Conservation (phyloP, 495 filamentous ascomycete species). For the Diplogelasinospora grovesii region DNA sequence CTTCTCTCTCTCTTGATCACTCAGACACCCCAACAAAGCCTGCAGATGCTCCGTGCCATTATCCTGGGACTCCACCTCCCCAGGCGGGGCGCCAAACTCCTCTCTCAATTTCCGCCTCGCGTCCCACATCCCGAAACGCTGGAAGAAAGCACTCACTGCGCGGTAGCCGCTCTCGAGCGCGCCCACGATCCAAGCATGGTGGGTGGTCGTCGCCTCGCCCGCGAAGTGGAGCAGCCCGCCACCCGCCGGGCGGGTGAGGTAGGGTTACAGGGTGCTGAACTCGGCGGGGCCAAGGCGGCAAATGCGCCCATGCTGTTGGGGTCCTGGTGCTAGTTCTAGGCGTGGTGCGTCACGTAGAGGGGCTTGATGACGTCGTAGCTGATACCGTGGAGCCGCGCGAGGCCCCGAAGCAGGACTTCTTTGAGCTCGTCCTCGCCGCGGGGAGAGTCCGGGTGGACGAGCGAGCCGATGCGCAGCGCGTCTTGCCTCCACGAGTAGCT, state of each 20-base stretch:
- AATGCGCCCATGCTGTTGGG: slow-evolving; percentile 33
- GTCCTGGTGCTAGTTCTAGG: slow-evolving; percentile 22
- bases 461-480: slow-evolving; percentile 29
- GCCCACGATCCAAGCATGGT: slow-evolving; percentile 40
- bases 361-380: slow-evolving; percentile 5
- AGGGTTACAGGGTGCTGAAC: slow-evolving; percentile 27
- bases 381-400: slow-evolving; percentile 9
- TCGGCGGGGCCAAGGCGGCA: slow-evolving; percentile 37
- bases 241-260: slow-evolving; percentile 21
- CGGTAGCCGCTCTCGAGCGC: slow-evolving; percentile 28
- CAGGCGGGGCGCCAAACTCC: too few relatives aligned
- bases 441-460: slow-evolving; percentile 21
- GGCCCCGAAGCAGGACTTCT: slow-evolving; percentile 7
- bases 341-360: slow-evolving; percentile 5
- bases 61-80: too few relatives aligned
- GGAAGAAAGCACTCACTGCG: too few relatives aligned
- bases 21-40: too few relatives aligned
- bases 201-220: slow-evolving; percentile 33
- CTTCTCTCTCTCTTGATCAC: too few relatives aligned
- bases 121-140: too few relatives aligned
- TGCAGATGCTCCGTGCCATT: too few relatives aligned
- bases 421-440: slow-evolving; percentile 11
- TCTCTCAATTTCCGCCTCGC: too few relatives aligned
- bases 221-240: slow-evolving; percentile 15
- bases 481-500: slow-evolving; percentile 41